Base-by-base conservation (phyloP, 805 yeast genomes). In the Kregervanrija fluxuum region DNA sequence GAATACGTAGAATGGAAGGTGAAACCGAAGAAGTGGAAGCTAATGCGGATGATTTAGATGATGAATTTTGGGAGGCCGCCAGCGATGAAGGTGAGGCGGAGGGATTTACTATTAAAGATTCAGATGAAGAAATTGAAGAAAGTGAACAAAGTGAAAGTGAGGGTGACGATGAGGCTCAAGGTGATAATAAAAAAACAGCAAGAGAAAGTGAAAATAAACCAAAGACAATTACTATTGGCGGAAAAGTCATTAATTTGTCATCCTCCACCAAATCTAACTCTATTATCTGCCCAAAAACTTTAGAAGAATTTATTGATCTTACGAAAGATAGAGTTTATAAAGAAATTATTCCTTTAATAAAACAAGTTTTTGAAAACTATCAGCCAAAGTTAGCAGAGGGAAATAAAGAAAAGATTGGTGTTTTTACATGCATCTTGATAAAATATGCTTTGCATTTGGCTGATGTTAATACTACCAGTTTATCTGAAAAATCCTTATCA, bases 321-420 rank as follows among this genome's bases (percentile, higher is more conserved):
- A 42, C 55, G 2, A 56, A 62, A 11, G 57, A 56, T 2, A 48
- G 64, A 28, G 65, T 68, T 9, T 60, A 67, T 36, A 57, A 58
- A 12, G 73, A 76, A 31, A 77, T 77, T 13, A 62, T 75, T 14
- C 60, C 64, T 2, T 64, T 73, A 28, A 69, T 86, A 28, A 73
- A 75, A 41, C 72, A 74, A 45, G 73, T 89, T 36, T 64, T 85
- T 45, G 72, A 71, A 42, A 59, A 69, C 0, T 79, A 82, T 62
- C 87, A 85, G 50, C 95, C 97, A 11, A 79, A 82, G 49, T 69
- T 85, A 43, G 88, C 85, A 3, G 75, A 71, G 44, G 97, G 95
- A 3, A 89, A 91, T 61, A 88, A 86, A 57, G 85, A 80, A 48
- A 81, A 75, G 55, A 65, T 85, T 51, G 85, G 82, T 17, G 57